These are phyloP conservation scores for Phalaenopsis hybrid DNA, from an alignment of 116 monocot species.

Conservation along the genomic window DNA sequence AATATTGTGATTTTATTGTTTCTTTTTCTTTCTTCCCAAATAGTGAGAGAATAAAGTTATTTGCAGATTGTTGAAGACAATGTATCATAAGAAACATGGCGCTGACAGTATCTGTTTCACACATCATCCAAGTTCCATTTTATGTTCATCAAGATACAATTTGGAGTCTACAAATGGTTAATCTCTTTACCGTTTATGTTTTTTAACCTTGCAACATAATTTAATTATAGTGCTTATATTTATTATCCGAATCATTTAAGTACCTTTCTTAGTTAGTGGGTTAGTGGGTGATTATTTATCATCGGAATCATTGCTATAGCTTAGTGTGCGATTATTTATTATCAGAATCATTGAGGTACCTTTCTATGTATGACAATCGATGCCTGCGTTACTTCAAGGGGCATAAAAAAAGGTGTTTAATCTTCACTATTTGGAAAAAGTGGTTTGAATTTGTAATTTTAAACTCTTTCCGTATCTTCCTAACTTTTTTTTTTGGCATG, in stretches of 20 bases:
- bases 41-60: neutral
- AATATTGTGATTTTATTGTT: neutral
- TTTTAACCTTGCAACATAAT: neutral
- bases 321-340: conserved; percentile 8
- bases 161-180: conserved; percentile 56
- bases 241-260: conserved; percentile 53
- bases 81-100: conserved; percentile 94
- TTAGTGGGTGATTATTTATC: neutral
- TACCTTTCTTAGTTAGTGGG: conserved; percentile 39
- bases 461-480: neutral
- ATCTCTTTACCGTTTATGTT: neutral
- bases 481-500: conserved; percentile 4
- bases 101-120: conserved; percentile 88
- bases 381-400: conserved; percentile 96
- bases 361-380: conserved; percentile 93
- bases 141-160: conserved; percentile 94
- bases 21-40: neutral
- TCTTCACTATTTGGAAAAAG: conserved; percentile 6
- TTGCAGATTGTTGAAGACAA: conserved; percentile 81
- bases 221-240: neutral
- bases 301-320: conserved; percentile 69
- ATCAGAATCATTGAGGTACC: conserved; percentile 76
- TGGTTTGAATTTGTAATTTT: conserved; percentile 7
- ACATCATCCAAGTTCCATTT: conserved; percentile 90
- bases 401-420: conserved; percentile 69